Conservation (phyloP, 1,284 basidiomycete species). For the Neonothopanus nambi region DNA sequence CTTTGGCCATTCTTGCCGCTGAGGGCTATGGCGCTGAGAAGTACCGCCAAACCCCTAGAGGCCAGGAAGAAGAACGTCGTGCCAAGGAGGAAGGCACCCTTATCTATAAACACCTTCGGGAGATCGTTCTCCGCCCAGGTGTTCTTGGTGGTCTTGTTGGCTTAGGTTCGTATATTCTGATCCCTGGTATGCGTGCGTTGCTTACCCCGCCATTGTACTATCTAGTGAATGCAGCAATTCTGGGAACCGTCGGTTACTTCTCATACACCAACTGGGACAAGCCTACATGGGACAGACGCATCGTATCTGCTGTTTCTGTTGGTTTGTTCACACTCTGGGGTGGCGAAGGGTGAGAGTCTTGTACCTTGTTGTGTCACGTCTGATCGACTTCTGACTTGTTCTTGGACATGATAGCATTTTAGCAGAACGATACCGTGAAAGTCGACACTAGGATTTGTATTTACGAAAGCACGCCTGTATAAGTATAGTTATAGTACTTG, state of each 20-base stretch:
- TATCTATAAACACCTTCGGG: conserved; percentile 58
- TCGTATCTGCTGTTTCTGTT: conserved; percentile 62
- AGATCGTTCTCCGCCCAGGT: conserved; percentile 66
- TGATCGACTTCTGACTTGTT: neutral
- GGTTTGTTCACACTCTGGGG: conserved; percentile 68
- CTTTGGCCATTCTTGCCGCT: conserved; percentile 55
- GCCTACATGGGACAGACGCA: conserved; percentile 69
- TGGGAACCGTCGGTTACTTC: conserved; percentile 70
- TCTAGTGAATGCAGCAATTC: conserved; percentile 72
- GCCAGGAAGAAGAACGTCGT: conserved; percentile 54
- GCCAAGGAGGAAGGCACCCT: conserved; percentile 64
- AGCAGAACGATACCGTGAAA: conserved; percentile 30
- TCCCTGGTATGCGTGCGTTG: too few relatives aligned
- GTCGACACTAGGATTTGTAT: conserved; percentile 6
- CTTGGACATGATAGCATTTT: conserved; percentile 25
- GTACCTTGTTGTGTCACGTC: neutral
- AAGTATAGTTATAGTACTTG: too few relatives aligned
- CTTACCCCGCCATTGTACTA: too few relatives aligned
- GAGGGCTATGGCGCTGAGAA: conserved; percentile 69
- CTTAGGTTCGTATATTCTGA: too few relatives aligned
- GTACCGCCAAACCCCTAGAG: conserved; percentile 61
- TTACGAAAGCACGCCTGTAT: too few relatives aligned
- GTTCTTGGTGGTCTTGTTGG: conserved; percentile 73
- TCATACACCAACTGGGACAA: conserved; percentile 71
- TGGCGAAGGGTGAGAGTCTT: conserved; percentile 63